Base-by-base conservation (phyloP, 129 eudicot genomes). In the Daucus carota region DNA sequence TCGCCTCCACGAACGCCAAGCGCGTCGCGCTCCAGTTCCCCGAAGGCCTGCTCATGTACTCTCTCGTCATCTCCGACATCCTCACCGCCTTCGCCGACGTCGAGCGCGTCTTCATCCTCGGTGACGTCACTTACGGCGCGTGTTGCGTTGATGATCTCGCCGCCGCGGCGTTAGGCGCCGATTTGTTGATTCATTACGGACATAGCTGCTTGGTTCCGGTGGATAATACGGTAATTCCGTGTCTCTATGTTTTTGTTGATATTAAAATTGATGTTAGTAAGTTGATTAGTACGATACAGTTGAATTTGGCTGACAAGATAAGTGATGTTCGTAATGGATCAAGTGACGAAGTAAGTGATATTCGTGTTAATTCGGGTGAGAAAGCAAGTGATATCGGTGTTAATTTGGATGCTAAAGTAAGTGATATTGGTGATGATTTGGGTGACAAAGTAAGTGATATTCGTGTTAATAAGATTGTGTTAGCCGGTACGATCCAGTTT, bases 41-140 rank as follows among this genome's bases (percentile, higher is more conserved):
- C 0, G 97, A 93, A 72, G 98, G 98, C 57, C 98, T 93, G 31
- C 84, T 93, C 62, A 88, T 90, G 96, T 93, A 83, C 88, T 90
- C 98, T 16, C 77, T 89, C 44, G 59, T 76, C 70, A 92, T 93
- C 85, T 87, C 97, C 76, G 98, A 93, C 80, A 89, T 93, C 76
- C 88, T 93, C 83, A 79, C 88, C 76, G 65, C 98, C 50, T 93
- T 90, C 83, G 85, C 98, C 57, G 76, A 54, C 80, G 91, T 81
- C 41, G 84, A 81, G 5, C 85, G 83, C 6, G 82, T 88, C 71
- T 86, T 90, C 75, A 71, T 93, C 45, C 89, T 93, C 65, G 97
- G 93, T 34, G 98, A 93, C 87, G 98, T 90, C 78, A 90, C 98
- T 18, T 93, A 88, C 80, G 98, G 98, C 68, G 98, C 98, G 6